Percentiles rank a stretch among this genome's conserved stretches.
Conservation (phyloP, 306 rosid genomes). For the Calophaca sinica region DNA sequence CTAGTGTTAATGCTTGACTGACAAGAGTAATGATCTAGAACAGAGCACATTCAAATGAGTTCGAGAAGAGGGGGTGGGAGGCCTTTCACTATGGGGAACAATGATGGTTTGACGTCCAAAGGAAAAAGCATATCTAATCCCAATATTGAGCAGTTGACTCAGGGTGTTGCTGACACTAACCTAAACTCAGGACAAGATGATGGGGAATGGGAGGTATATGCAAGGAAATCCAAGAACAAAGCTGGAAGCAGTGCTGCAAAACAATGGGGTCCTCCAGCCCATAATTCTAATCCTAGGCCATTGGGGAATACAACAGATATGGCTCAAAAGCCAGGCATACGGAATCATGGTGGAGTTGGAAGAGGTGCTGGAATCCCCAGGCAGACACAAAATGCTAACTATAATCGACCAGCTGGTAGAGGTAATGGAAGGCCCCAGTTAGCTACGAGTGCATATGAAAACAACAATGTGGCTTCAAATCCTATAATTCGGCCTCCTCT, state of each 20-base stretch:
- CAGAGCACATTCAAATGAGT: slow-evolving; percentile 52
- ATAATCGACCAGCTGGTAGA: slow-evolving; percentile 57
- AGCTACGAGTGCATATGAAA: slow-evolving; percentile 43
- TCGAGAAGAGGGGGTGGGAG: slow-evolving; percentile 61
- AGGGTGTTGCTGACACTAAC: slow-evolving; percentile 55
- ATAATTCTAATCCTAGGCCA: slow-evolving; percentile 55
- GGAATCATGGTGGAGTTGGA: slow-evolving; percentile 55
- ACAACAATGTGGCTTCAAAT: slow-evolving; percentile 45
- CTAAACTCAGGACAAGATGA: slow-evolving; percentile 57
- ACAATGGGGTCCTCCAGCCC: slow-evolving; percentile 52
- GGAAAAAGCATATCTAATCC: slow-evolving; percentile 51
- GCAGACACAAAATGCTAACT: slow-evolving; percentile 54
- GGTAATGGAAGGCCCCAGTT: slow-evolving; percentile 60
- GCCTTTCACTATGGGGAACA: slow-evolving; percentile 22
- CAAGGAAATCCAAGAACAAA: slow-evolving; percentile 71
- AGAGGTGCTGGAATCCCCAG: slow-evolving; percentile 53
- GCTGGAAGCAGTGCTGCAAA: slow-evolving; percentile 68
- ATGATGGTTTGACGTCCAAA: slow-evolving; percentile 45
- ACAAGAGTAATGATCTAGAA: not conserved
- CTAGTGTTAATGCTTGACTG: slow-evolving; percentile 5
- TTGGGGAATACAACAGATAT: slow-evolving; percentile 50
- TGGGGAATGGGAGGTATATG: slow-evolving; percentile 78
- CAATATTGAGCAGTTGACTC: slow-evolving; percentile 57
- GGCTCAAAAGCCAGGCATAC: slow-evolving; percentile 47
- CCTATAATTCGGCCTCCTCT: slow-evolving; percentile 68